A percentile compares a stretch with the other conserved stretches of the same genome.
Evolutionary conservation across 2,329 filamentous ascomycete species (phyloP).

Genomic region (Fusarium nodosum): DNA sequence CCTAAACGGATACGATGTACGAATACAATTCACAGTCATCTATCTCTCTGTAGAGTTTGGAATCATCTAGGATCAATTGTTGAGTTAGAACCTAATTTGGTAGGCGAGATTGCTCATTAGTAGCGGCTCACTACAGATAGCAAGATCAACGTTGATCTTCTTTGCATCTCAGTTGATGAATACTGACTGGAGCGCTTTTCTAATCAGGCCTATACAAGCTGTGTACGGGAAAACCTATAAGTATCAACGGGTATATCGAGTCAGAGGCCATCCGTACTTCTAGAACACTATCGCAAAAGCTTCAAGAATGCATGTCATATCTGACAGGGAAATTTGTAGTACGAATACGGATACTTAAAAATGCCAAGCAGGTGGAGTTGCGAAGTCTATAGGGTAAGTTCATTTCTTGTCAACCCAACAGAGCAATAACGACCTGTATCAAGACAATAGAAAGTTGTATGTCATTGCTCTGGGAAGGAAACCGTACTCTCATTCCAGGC

Average conservation of each 20-base stretch:
- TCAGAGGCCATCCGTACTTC: not conserved
- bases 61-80: too few relatives aligned
- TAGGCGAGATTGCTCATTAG: conserved; percentile 16
- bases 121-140: conserved; percentile 18
- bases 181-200: not conserved
- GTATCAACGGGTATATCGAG: too few relatives aligned
- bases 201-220: not conserved
- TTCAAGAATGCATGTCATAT: not conserved
- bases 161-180: not conserved
- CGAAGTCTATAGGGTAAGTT: not conserved
- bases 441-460: not conserved
- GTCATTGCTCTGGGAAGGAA: not conserved
- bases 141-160: not conserved
- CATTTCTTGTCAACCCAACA: not conserved
- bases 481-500: not conserved
- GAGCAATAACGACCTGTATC: not conserved
- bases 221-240: rapidly evolving
- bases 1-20: not conserved
- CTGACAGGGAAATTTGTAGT: not conserved
- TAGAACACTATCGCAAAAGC: too few relatives aligned
- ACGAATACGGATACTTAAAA: not conserved
- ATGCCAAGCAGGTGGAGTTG: not conserved
- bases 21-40: not conserved
- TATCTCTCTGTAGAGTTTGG: too few relatives aligned
- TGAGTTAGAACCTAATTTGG: conserved; percentile 8